Conservation (phyloP, 1,284 basidiomycete genomes). For the Apiotrichum montevideense region DNA sequence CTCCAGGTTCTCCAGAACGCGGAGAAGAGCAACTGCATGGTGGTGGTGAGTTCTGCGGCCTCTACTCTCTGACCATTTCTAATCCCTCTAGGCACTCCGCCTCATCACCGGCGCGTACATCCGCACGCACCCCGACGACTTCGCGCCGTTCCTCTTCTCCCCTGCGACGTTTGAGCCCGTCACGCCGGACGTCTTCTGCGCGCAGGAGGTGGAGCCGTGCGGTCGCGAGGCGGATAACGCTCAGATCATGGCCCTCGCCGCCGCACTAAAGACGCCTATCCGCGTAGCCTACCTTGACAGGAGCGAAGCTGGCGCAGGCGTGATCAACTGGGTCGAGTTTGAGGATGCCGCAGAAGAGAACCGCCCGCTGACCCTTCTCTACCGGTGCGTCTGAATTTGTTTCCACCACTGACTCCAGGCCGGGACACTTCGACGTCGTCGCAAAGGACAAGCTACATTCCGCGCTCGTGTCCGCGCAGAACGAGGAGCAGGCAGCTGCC, state of each 20-base stretch:
- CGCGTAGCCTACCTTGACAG: conserved; percentile 74
- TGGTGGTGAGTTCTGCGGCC: conserved; percentile 26
- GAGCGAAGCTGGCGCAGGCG: conserved; percentile 43
- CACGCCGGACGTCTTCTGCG: conserved; percentile 62
- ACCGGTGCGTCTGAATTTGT: conserved; percentile 55
- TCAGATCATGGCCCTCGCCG: conserved; percentile 70
- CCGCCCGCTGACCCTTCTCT: conserved; percentile 55
- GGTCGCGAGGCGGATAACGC: conserved; percentile 85
- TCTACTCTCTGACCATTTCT: not conserved
- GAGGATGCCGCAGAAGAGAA: conserved; percentile 30
- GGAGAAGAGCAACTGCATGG: conserved; percentile 43
- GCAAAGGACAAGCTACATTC: conserved; percentile 29
- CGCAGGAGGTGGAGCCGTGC: conserved; percentile 67
- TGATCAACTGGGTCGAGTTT: conserved; percentile 60
- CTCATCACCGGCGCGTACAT: conserved; percentile 77
- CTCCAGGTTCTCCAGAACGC: conserved; percentile 41
- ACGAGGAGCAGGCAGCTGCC: not conserved
- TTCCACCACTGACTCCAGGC: conserved; percentile 47
- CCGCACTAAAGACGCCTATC: conserved; percentile 62
- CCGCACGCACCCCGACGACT: conserved; percentile 58
- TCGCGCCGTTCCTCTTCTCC: conserved; percentile 67
- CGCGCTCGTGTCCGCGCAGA: not conserved
- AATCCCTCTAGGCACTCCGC: conserved; percentile 51
- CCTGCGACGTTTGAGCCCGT: conserved; percentile 61
- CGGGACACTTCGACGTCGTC: conserved; percentile 70